Conservation (phyloP, 306 rosid species). For the Cucurbita pepo region DNA sequence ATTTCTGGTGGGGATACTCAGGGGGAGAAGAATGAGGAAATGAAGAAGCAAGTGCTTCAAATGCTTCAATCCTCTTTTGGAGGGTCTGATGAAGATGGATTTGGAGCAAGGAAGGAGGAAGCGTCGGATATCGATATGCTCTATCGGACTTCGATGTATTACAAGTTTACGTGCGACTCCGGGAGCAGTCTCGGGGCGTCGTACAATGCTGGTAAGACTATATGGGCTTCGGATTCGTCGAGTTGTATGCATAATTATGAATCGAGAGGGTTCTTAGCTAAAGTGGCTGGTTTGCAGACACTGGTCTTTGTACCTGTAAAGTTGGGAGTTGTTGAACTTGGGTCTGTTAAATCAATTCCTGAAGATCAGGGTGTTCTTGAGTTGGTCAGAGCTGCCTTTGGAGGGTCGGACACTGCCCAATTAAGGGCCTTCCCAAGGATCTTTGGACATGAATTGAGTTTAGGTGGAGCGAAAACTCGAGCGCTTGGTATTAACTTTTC, state of each 20-base stretch:
- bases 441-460: slow-evolving; percentile 63
- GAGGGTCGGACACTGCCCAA: slow-evolving; percentile 36
- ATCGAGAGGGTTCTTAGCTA: slow-evolving; percentile 44
- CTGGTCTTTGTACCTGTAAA: slow-evolving; percentile 57
- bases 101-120: slow-evolving; percentile 21
- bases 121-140: slow-evolving; percentile 63
- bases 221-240: slow-evolving; percentile 44
- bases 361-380: slow-evolving; percentile 55
- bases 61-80: slow-evolving; percentile 48
- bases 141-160: slow-evolving; percentile 46
- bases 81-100: slow-evolving; percentile 30
- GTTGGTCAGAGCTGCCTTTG: slow-evolving; percentile 31
- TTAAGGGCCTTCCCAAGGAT: slow-evolving; percentile 58
- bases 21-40: slow-evolving; percentile 28
- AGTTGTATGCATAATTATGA: slow-evolving; percentile 40
- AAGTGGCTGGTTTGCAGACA: slow-evolving; percentile 55
- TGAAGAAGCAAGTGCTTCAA: slow-evolving; percentile 49
- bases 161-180: slow-evolving; percentile 43
- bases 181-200: slow-evolving; percentile 39
- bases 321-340: slow-evolving; percentile 69
- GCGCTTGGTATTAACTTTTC: slow-evolving; percentile 59
- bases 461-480: slow-evolving; percentile 51
- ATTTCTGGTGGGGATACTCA: slow-evolving; percentile 7
- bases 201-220: slow-evolving; percentile 38
- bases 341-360: slow-evolving; percentile 30